Base-by-base conservation (phyloP, 192 early-diverging fungal genomes). In the Backusella australiensis region DNA sequence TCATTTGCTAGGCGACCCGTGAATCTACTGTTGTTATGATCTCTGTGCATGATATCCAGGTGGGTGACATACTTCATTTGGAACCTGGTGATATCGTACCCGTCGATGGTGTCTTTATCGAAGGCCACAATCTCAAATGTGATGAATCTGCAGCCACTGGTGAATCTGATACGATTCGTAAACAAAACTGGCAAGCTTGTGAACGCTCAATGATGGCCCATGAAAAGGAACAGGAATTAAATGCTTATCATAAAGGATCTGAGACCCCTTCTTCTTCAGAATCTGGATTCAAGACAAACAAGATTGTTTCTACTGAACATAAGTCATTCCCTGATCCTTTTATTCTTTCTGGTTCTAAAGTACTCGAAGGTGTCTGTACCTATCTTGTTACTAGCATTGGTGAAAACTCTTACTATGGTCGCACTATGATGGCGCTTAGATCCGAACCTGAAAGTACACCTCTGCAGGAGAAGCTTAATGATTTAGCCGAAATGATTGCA, bases 61-160 rank as follows among this genome's bases (percentile, higher is more conserved):
- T 97, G 15, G 98, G 98, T 23, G 98, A 99, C 78, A 85, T 99
- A 38, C 80, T 94, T 71, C 82, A 91, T 49, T 75, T 99, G 3
- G 93, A 96, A 79, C 93, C 94, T 5, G 98, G 98, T 63, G 98
- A 98, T 79, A 92, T 99, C 26, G 85, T 98, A 49, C 89, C 95
- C 32, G 95, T 93, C 5, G 98, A 99, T 80, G 98, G 93, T n/a
- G 84, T 99, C 23, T 90, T 96, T 34, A 72, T 99, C n/a, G 82
- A 87, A 26, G 91, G 91, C 6, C 94, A 93, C 76, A 96, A 96
- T 78, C 80, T 99, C 35, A 85, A 89, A 44, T 93, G 91, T 72
- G 98, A 99, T 80, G 98, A 99, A 84, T 94, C 93, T 34, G 91
- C 97, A 19, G 90, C 95, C 41, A 98, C 97, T 9, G 98, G 98